These are phyloP conservation scores for Tolypocladium sp. DNA, from an alignment of 2,329 filamentous ascomycete species.

Conservation along the genomic window DNA sequence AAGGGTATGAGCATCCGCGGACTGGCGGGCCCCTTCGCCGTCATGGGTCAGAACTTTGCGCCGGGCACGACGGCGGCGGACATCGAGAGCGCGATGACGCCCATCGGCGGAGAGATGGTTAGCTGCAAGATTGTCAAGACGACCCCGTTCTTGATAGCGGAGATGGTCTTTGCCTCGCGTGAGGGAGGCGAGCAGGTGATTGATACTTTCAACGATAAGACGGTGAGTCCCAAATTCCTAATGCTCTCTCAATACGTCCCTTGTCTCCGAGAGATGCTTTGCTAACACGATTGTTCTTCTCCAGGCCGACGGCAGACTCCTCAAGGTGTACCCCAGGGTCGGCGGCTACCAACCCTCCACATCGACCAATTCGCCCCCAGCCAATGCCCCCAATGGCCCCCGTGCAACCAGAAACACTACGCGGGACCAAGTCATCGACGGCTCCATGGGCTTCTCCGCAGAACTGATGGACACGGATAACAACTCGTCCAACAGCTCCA, in stretches of 20 bases:
- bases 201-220: constrained; percentile 69
- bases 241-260: neutral
- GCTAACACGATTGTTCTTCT: neutral
- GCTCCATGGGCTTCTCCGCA: constrained; percentile 43
- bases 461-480: constrained; percentile 30
- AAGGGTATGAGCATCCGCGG: constrained; percentile 62
- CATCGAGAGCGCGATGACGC: constrained; percentile 74
- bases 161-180: constrained; percentile 64
- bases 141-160: constrained; percentile 64
- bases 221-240: constrained; percentile 37
- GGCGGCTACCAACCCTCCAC: constrained; percentile 26
- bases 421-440: constrained; percentile 39
- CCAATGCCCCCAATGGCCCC: constrained; percentile 22
- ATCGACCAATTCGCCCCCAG: constrained; percentile 16
- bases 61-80: constrained; percentile 73
- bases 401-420: constrained; percentile 13
- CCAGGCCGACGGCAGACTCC: constrained; percentile 63
- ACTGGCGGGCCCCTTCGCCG: constrained; percentile 60
- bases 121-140: constrained; percentile 61
- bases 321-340: constrained; percentile 64
- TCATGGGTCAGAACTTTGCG: constrained; percentile 76
- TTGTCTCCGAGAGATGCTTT: neutral
- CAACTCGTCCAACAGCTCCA: constrained; percentile 12
- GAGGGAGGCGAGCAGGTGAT: constrained; percentile 69
- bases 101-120: constrained; percentile 58